These are phyloP conservation scores for Straminergon stramineum DNA, from an alignment of 225 moss, liverwort and hornwort genomes.

Conservation along the genomic window DNA sequence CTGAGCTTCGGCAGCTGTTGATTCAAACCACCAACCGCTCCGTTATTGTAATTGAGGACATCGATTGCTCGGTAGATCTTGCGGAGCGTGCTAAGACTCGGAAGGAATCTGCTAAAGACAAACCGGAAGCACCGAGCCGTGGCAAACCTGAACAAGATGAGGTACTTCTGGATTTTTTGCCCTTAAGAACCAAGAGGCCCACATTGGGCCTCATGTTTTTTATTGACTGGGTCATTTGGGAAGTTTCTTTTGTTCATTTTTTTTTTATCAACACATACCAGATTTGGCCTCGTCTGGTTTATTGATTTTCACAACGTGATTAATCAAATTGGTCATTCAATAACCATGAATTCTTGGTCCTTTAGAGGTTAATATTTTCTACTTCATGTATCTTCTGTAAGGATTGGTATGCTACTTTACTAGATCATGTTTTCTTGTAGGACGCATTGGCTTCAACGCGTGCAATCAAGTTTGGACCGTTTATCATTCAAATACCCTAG, in stretches of 20 bases:
- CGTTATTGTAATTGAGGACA: conserved; percentile 83
- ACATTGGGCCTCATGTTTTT: not conserved
- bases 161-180: not conserved
- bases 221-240: not conserved
- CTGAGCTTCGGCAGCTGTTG: conserved; percentile 47
- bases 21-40: conserved; percentile 70
- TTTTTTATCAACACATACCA: not conserved
- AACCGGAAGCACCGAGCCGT: not conserved
- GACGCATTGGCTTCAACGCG: not conserved
- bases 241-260: not conserved
- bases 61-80: conserved; percentile 75
- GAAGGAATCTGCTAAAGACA: conserved; percentile 1
- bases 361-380: not conserved
- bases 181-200: not conserved
- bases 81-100: conserved; percentile 51
- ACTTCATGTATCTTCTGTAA: not conserved
- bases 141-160: conserved; percentile 16
- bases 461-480: not conserved
- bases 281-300: not conserved
- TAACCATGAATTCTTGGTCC: not conserved
- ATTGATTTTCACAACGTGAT: not conserved
- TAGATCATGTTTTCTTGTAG: not conserved
- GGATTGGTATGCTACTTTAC: not conserved
- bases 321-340: not conserved
- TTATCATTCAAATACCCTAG: not conserved